These are phyloP conservation scores for Lunasporangiospora selenospora DNA, from an alignment of 192 early-diverging fungal genomes.

Conservation along the genomic window DNA sequence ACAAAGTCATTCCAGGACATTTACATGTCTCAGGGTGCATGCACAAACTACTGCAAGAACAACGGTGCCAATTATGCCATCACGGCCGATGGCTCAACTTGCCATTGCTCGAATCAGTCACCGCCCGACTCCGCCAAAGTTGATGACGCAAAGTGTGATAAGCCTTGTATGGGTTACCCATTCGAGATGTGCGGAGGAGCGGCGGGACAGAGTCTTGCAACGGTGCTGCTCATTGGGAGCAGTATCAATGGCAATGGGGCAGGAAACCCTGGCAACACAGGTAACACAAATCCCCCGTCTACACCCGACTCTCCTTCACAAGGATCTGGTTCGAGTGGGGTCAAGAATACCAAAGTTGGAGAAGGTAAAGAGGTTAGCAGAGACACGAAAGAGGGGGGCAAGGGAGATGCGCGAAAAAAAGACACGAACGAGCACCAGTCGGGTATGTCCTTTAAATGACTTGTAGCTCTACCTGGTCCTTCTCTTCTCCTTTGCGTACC, in stretches of 20 bases:
- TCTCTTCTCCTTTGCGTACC: too few species aligned
- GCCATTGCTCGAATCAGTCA: conserved; percentile 22
- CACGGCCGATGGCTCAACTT: conserved; percentile 26
- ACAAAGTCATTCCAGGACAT: conserved; percentile 37
- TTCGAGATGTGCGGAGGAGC: conserved; percentile 43
- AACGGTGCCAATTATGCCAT: conserved; percentile 22
- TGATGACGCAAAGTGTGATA: conserved; percentile 35
- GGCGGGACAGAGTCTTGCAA: conserved; percentile 9
- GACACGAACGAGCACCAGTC: conserved; percentile 16
- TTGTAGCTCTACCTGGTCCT: too few species aligned
- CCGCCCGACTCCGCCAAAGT: conserved; percentile 27
- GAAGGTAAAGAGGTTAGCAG: conserved; percentile 1
- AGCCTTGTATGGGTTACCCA: conserved; percentile 40
- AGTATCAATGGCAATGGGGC: background rate
- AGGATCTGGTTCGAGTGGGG: background rate
- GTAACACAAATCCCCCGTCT: background rate
- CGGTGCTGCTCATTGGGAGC: conserved; percentile 32
- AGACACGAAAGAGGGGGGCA: conserved; percentile 2
- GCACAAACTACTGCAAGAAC: conserved; percentile 32
- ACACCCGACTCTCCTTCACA: background rate
- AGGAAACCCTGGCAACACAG: background rate
- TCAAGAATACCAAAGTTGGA: background rate
- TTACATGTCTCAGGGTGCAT: conserved; percentile 43
- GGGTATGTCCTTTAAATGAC: too few species aligned
- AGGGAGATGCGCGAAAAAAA: conserved; percentile 21